phyloP scores from a whole-genome alignment of 148 eudicot species.

The Vaccinium darrowii region DNA sequence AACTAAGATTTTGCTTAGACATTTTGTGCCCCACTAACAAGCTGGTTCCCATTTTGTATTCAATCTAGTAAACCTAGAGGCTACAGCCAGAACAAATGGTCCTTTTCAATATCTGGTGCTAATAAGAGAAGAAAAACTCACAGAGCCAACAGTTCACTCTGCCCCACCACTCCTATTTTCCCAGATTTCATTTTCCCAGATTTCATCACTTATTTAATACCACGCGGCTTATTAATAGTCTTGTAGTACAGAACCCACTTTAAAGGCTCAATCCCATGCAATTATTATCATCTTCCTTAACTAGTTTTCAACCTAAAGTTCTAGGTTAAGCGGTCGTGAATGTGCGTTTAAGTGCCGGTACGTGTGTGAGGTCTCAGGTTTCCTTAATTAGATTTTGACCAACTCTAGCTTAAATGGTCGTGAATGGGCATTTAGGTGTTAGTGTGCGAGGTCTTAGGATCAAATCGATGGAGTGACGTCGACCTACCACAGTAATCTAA shows the following conservation, averaged over 20 bases:
- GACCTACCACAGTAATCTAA: too few relatives aligned
- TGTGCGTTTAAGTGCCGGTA: too few relatives aligned
- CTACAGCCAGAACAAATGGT: not conserved
- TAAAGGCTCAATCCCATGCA: not conserved
- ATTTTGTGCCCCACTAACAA: not conserved
- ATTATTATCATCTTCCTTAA: too few relatives aligned
- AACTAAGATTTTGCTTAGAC: too few relatives aligned
- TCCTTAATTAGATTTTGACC: too few relatives aligned
- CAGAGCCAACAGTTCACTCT: constrained; percentile 11
- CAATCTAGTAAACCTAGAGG: not conserved
- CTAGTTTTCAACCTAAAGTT: too few relatives aligned
- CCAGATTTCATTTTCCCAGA: constrained; percentile 1
- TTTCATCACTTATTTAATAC: not conserved
- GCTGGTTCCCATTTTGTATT: not conserved
- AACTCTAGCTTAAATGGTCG: too few relatives aligned
- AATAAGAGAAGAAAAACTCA: not conserved
- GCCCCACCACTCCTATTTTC: not conserved
- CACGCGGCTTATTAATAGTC: not conserved
- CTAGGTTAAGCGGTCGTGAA: too few relatives aligned
- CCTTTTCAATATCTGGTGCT: not conserved
- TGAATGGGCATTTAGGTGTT: too few relatives aligned
- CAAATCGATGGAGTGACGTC: too few relatives aligned
- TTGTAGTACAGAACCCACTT: not conserved
- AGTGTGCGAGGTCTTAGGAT: too few relatives aligned
- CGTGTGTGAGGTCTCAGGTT: too few relatives aligned